These are phyloP conservation scores for Ocimum tenuiflorum DNA, from an alignment of 257 asterid species.

Conservation along the genomic window DNA sequence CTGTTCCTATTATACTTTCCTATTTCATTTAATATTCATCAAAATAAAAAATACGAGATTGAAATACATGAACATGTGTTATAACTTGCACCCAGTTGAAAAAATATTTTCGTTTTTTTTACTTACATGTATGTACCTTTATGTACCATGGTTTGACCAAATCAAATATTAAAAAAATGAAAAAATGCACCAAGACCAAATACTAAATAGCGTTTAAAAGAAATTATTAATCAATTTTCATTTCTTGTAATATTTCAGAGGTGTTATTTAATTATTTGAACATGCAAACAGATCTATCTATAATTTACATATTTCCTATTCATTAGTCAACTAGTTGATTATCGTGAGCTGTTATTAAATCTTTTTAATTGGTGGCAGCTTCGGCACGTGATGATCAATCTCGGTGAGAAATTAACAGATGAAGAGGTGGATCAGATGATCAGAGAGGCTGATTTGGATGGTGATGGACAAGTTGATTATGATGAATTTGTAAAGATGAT, in stretches of 20 bases:
- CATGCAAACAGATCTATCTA: slow-evolving; percentile 15
- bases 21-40: too few relatives aligned
- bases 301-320: background rate
- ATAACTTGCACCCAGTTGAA: too few relatives aligned
- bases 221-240: too few relatives aligned
- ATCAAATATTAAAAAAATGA: too few relatives aligned
- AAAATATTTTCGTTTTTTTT: too few relatives aligned
- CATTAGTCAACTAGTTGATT: background rate
- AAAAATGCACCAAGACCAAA: too few relatives aligned
- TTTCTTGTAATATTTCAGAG: too few relatives aligned
- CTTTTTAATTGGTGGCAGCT: slow-evolving; percentile 25
- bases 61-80: too few relatives aligned
- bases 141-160: slow-evolving; percentile 19
- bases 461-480: slow-evolving; percentile 47
- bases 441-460: slow-evolving; percentile 52
- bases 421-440: slow-evolving; percentile 51
- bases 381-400: slow-evolving; percentile 48
- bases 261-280: background rate
- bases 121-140: background rate
- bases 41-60: background rate
- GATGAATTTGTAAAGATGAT: slow-evolving; percentile 52
- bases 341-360: background rate
- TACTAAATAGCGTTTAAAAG: too few relatives aligned
- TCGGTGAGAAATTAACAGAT: slow-evolving; percentile 45
- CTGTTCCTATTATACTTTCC: background rate